Evolutionary conservation across 2,329 filamentous ascomycete genomes (phyloP).

Genomic region (Boeremia exigua): DNA sequence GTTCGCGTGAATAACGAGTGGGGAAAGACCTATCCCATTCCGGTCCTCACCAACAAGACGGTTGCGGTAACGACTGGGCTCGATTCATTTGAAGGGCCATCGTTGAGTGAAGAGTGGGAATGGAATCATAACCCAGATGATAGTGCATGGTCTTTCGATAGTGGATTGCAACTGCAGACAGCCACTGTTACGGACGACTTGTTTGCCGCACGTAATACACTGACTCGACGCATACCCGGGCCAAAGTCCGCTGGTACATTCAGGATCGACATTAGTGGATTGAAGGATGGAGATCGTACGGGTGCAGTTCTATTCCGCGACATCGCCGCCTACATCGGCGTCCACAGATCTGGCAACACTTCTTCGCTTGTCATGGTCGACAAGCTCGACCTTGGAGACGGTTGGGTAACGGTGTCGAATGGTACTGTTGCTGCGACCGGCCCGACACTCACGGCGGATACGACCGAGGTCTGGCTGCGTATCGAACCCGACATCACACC

Average conservation of each 20-base stretch:
- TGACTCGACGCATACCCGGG: constrained; percentile 52
- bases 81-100: constrained; percentile 55
- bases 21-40: constrained; percentile 53
- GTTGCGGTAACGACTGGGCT: constrained; percentile 47
- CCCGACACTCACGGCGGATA: constrained; percentile 17
- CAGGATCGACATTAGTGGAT: constrained; percentile 55
- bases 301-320: constrained; percentile 63
- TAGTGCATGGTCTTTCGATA: constrained; percentile 52
- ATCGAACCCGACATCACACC: constrained; percentile 47
- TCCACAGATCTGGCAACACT: constrained; percentile 50
- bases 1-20: constrained; percentile 55
- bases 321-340: constrained; percentile 59
- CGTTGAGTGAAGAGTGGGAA: constrained; percentile 59
- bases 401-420: constrained; percentile 42
- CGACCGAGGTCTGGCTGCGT: constrained; percentile 40
- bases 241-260: constrained; percentile 57
- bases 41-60: constrained; percentile 38
- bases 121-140: constrained; percentile 69
- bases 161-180: constrained; percentile 57
- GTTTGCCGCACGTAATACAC: constrained; percentile 50
- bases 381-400: constrained; percentile 48
- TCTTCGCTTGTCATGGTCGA: constrained; percentile 48
- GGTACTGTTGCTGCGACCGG: constrained; percentile 38
- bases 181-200: constrained; percentile 61
- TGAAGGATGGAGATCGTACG: constrained; percentile 60